Evolutionary conservation across 441 rosid genomes (phyloP), one percentile per base, ranked within the genome.

Genomic region (Gossypium armourianum): DNA sequence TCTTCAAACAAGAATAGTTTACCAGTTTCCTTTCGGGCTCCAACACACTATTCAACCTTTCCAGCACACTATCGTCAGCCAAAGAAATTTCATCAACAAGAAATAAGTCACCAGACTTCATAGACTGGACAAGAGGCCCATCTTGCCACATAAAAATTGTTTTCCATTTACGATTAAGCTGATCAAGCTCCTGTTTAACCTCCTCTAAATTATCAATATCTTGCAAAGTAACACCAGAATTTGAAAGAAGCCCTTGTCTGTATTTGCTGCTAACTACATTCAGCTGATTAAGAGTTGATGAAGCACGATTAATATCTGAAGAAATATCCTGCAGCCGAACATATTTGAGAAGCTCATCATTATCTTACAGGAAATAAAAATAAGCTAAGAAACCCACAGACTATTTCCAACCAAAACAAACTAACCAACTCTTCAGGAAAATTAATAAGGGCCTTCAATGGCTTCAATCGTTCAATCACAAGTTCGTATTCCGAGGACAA

Each of bases 11-110:
- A 56, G 60, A 76, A 26, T 4, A 52, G 79, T 88, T 62, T 54
- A 93, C 98, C 91, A 95, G 79, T 75, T 85, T 89, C 82, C 92
- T 86, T 70, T 89, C 98, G 1, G 96, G 88, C 86, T 95, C 99
- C 83, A 95, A 79, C 69, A 95, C 96, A 82, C 99, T 95, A 63
- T 95, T 95, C 82, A 92, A 80, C 73, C 99, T 87, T 79, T 95
- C 99, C 70, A 95, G 78, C 0, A 95, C 98, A 68, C 99, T 92
- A 77, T 95, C 99, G 88, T 95, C 98, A 76, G 99, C 98, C 88
- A 95, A 77, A 47, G 99, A 95, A 81, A 95, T 92, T 83, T 95
- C 99, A 89, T 95, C 99, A 68, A 88, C 80, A 59, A 95, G 97
- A 81, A 95, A 81, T 17, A 95, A 79, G 81, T 90, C 86, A 68